Base-by-base conservation (phyloP, 225 moss, liverwort and hornwort genomes). In the Marchantia polymorpha region DNA sequence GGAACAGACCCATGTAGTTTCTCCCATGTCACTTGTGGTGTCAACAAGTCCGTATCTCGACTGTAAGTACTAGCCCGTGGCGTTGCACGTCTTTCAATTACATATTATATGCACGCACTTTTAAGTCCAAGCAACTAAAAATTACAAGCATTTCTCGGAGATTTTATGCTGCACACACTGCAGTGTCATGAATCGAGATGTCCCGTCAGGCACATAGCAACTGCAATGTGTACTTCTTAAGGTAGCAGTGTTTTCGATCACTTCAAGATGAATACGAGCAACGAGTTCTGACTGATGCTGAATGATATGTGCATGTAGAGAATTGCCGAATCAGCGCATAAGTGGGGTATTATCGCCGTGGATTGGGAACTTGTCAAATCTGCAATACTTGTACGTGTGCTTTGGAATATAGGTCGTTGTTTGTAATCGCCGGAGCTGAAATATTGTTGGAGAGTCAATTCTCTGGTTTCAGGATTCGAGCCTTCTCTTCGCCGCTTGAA, bases 1-100 rank as follows among this genome's bases (percentile, higher is more conserved):
- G 86, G 80, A 20, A 77, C 78, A 31, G 86, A 86, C 65, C 77
- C 86, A 15, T 77, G 77, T 78, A 68, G 74, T 59, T 86, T 83
- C 23, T 55, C 80, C 3, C 81, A 81, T 64, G 83, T 86, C 26
- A 67, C 31, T 2, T 83, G 83, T 23, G 77, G 77, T 77, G n/a
- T 5, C 8, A 86, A 83, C 81, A 86, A 83, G 64, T 83, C 83
- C n/a, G 86, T 86, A 25, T 48, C 31, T 46, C 73, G 83, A 74
- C 64, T 86, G 85, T 86, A 80, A 86, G 85, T 81, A 3, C 8
- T 61, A 3, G 17, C 61, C 61, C 8, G 7, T 7, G 5, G 39
- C 39, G 39, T 39, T 5, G 39, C 39, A 39, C 39, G 39, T 39
- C 39, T 39, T 39, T 39, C 39, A 39, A 5, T 39, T 39, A 39